These are phyloP conservation scores for Dioscorea alata DNA, from an alignment of 106 monocot species.

Conservation along the genomic window DNA sequence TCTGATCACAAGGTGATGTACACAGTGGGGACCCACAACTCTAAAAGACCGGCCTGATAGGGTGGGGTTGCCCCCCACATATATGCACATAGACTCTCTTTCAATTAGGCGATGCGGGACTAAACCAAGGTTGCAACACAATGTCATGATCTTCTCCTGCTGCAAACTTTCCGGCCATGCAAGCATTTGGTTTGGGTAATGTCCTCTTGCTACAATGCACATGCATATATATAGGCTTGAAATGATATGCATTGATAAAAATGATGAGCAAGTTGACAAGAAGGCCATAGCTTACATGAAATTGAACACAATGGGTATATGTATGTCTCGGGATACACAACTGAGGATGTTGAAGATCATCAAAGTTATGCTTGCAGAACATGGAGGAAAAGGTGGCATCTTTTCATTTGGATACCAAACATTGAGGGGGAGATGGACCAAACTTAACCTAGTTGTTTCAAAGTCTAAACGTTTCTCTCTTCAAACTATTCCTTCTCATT, in stretches of 20 bases:
- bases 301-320: constrained; percentile 38
- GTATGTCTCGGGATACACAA: constrained; percentile 63
- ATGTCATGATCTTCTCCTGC: too few relatives aligned
- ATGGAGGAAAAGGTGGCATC: constrained; percentile 38
- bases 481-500: constrained; percentile 42
- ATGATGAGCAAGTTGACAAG: constrained; percentile 37
- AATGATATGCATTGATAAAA: constrained; percentile 74
- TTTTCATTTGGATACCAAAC: constrained; percentile 48
- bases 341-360: constrained; percentile 57
- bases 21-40: too few relatives aligned
- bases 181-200: too few relatives aligned
- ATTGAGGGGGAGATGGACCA: constrained; percentile 44
- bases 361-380: constrained; percentile 46
- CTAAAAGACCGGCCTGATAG: too few relatives aligned
- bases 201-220: too few relatives aligned
- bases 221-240: too few relatives aligned
- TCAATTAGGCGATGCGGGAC: too few relatives aligned
- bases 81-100: too few relatives aligned
- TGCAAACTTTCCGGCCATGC: too few relatives aligned
- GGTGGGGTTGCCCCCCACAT: too few relatives aligned
- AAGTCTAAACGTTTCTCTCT: constrained; percentile 68
- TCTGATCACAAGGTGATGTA: too few relatives aligned
- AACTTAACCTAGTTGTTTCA: constrained; percentile 36
- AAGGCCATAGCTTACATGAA: constrained; percentile 22
- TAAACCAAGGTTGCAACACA: too few relatives aligned